Evolutionary conservation across 306 rosid species (phyloP), one percentile per base, ranked within the genome.

Genomic region (Vigna hirtella): DNA sequence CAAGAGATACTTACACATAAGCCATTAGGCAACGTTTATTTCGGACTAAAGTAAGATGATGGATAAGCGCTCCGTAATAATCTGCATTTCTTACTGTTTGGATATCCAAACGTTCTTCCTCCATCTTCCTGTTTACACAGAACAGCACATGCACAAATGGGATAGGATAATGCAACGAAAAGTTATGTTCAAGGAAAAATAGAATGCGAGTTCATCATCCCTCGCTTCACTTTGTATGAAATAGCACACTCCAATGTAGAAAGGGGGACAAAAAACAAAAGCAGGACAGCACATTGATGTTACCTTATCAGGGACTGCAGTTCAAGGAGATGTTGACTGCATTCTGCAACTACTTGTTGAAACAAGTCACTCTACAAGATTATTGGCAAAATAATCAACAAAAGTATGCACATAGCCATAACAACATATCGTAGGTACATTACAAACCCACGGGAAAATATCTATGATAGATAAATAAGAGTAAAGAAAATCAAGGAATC

Each of bases 11-110:
- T 85, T 82, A 90, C 98, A 86, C 61, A 73, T 89, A 92, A 58
- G 98, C 93, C 91, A 90, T 83, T 47, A 94, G 85, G 80, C 97
- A 90, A 70, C 95, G 97, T 77, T 94, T 94, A 79, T 94, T 92
- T 58, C 97, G 92, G 79, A 87, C 94, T 79, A 94, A 73, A 74
- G 98, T 59, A 66, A 94, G 93, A 88, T 92, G 98, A 74, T 92
- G 98, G 80, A 90, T 79, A 61, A 94, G 97, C 6, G 96, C 88
- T 30, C 97, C 98, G 17, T 80, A 87, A 73, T 94, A 97, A 58
- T 94, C 98, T 42, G 91, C 87, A 79, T 90, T 90, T 87, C 86
- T 92, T 49, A 90, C 81, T n/a, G 96, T 90, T 78, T 89, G 91
- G 16, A 90, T 81, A 88, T 94, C 94, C 87, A 88, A 81, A 74